Evolutionary conservation across 176 grass and related monocot genomes (phyloP), one percentile per base, ranked within the genome.

Genomic region (Neostapfia colusana): DNA sequence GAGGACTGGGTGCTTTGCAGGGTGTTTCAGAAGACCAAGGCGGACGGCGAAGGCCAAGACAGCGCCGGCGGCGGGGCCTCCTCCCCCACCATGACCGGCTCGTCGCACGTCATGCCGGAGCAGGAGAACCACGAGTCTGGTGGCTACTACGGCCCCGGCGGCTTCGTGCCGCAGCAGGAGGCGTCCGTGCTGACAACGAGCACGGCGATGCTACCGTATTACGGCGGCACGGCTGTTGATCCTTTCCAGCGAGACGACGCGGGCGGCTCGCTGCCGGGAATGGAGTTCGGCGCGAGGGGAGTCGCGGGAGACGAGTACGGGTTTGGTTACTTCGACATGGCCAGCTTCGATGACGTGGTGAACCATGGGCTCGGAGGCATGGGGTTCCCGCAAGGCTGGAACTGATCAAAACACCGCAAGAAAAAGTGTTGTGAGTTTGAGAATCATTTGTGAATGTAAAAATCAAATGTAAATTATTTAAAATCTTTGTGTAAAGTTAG

Each of bases 1-100:
- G 92, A 90, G 82, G 92, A 91, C 72, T 91, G 88, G 89, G 92
- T 91, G 61, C 83, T 95, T 6, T 91, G 92, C 58, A 91, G 89
- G 62, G 92, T 95, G 45, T 91, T 95, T 53, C 73, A 87, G 60
- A 89, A 87, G 69, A 75, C 48, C 42, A 91, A 85, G 63, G 83
- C 41, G 16, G 85, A 84, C 43, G 54, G 43, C 31, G 90, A 86
- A 15, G 83, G 77, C 50, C 86, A 72, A 0, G 90, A 85, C 44
- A 43, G 6, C 48, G 78, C 26, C 27, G 26, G 25, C 27, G 26
- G 25, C 12, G 57, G 23, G 8, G 46, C 72, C 54, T 34, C 81
- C 27, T 77, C 74, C 26, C 72, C 69, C 36, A 59, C 41, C 40
- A 28, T 78, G 23, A 13, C 23, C 15, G 34, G 56, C 35, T 59